Evolutionary conservation across 495 filamentous ascomycete species (phyloP).

Genomic region (Xylaria nigripes): DNA sequence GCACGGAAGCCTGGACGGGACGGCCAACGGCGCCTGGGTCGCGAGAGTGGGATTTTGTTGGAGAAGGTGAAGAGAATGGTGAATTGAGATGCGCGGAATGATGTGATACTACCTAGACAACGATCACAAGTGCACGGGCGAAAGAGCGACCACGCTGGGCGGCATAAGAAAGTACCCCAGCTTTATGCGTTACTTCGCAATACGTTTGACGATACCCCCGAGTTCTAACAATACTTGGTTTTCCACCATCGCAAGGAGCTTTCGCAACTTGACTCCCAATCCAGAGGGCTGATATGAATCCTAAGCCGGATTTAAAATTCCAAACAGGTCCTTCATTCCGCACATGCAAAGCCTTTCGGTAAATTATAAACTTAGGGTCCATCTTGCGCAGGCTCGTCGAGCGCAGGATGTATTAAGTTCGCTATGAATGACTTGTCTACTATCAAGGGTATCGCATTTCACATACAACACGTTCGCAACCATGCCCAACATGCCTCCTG

Average conservation of each 20-base stretch:
- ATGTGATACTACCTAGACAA: background rate
- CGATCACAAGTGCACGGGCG: background rate
- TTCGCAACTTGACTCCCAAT: background rate
- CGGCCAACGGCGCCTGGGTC: slow-evolving; percentile 75
- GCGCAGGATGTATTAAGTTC: background rate
- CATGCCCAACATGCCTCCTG: background rate
- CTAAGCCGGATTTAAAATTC: background rate
- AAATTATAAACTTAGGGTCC: slow-evolving; percentile 1
- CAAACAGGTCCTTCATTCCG: background rate
- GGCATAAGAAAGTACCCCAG: background rate
- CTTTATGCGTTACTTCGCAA: background rate
- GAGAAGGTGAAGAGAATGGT: slow-evolving; percentile 73
- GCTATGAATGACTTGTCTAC: background rate
- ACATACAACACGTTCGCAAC: background rate
- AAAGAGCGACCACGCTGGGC: background rate
- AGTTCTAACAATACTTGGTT: background rate
- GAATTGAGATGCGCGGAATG: slow-evolving; percentile 19
- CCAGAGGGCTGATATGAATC: background rate
- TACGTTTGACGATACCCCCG: slow-evolving; percentile 6
- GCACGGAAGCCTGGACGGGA: slow-evolving; percentile 65
- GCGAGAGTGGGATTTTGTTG: slow-evolving; percentile 74
- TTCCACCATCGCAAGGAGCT: background rate
- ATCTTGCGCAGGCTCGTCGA: slow-evolving; percentile 3
- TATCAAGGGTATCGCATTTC: slow-evolving; percentile 7
- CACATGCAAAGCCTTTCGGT: background rate